Conservation (phyloP, 148 eudicot species). For the Rhododendron henanense region DNA sequence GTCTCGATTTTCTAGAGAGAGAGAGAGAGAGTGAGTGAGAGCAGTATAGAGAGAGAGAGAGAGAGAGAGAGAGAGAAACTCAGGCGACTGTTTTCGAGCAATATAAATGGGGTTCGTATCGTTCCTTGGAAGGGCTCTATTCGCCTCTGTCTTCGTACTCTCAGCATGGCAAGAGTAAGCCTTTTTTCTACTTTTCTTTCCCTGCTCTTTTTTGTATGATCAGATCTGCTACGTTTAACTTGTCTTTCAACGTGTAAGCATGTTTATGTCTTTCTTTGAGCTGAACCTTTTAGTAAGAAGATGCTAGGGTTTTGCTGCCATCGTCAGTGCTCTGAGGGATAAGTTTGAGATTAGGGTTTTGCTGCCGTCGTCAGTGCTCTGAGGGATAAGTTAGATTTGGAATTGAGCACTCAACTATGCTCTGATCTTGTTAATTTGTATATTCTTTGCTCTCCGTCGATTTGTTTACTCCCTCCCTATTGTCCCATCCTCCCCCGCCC, state of each 20-base stretch:
- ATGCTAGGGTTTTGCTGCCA: neutral
- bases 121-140: constrained; percentile 69
- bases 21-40: neutral
- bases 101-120: constrained; percentile 37
- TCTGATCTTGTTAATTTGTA: neutral
- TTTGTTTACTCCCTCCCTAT: neutral
- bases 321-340: neutral
- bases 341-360: neutral
- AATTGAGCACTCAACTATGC: neutral
- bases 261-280: neutral
- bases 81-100: neutral
- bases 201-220: neutral
- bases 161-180: constrained; percentile 86
- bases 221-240: constrained; percentile 30
- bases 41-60: neutral
- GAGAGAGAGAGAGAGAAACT: neutral
- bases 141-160: constrained; percentile 71
- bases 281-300: neutral
- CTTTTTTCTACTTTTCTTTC: neutral
- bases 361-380: neutral
- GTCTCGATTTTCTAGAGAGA: constrained; percentile 7
- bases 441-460: neutral
- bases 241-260: neutral
- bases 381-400: neutral
- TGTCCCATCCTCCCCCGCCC: no score